These are phyloP conservation scores for Cadophora malorum DNA, from an alignment of 2,329 filamentous ascomycete genomes.

Conservation along the genomic window DNA sequence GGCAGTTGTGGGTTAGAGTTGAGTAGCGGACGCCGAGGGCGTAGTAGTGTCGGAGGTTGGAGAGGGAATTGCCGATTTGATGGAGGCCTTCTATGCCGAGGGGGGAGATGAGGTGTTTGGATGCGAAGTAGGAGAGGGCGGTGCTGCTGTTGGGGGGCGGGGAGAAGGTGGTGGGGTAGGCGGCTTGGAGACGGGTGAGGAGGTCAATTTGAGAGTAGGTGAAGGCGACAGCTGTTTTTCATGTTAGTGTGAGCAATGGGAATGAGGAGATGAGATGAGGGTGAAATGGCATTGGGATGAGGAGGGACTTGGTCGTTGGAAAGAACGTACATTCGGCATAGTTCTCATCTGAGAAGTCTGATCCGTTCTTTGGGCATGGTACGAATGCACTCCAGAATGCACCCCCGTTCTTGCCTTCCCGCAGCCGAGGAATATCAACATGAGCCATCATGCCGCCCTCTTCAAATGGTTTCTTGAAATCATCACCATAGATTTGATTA, in stretches of 20 bases:
- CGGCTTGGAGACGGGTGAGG: slow-evolving; percentile 65
- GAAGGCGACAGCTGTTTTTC: slow-evolving; percentile 60
- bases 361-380: slow-evolving; percentile 74
- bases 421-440: slow-evolving; percentile 80
- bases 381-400: slow-evolving; percentile 94
- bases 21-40: slow-evolving; percentile 83
- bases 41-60: slow-evolving; percentile 78
- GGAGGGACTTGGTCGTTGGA: background rate
- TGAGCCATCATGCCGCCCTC: slow-evolving; percentile 72
- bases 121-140: slow-evolving; percentile 65
- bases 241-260: slow-evolving; percentile 18
- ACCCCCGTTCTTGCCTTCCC: slow-evolving; percentile 75
- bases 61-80: slow-evolving; percentile 85
- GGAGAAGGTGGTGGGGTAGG: slow-evolving; percentile 75
- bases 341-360: slow-evolving; percentile 75
- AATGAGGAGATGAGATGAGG: background rate
- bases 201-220: slow-evolving; percentile 81
- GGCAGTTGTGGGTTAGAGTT: slow-evolving; percentile 92
- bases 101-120: slow-evolving; percentile 74
- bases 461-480: slow-evolving; percentile 78
- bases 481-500: slow-evolving; percentile 78
- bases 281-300: background rate
- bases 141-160: slow-evolving; percentile 63
- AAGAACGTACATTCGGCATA: slow-evolving; percentile 66
- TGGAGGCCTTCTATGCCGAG: slow-evolving; percentile 88